Conservation (phyloP, 345 rosid genomes). For the Euphorbia peplus region DNA sequence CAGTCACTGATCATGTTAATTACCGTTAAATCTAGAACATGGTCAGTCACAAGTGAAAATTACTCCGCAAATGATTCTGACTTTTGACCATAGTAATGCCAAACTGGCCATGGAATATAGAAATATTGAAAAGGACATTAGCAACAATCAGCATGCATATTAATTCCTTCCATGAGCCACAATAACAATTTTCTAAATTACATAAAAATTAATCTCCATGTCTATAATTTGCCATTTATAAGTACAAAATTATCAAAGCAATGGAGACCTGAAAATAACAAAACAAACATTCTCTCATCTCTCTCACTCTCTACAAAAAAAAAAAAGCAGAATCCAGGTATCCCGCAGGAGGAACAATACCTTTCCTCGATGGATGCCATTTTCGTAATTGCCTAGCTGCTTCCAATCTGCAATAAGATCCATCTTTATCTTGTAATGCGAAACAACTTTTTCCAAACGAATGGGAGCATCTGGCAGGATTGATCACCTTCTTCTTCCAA, state of each 20-base stretch:
- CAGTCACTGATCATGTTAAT: no score
- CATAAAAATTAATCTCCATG: neutral
- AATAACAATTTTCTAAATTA: neutral
- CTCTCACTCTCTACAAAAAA: no score
- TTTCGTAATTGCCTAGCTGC: neutral
- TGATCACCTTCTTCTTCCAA: neutral
- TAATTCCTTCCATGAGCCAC: neutral
- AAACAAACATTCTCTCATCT: neutral
- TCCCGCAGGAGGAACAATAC: no score
- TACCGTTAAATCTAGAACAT: no score
- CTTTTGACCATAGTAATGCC: no score
- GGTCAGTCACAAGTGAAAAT: no score
- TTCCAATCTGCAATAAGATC: neutral
- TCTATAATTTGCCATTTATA: neutral
- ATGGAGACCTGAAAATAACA: neutral
- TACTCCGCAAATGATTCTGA: no score
- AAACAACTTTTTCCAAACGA: neutral
- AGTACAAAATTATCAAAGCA: slow-evolving; percentile 4
- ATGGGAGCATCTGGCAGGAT: neutral
- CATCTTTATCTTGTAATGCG: neutral
- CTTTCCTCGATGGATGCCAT: no score
- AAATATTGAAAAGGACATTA: no score
- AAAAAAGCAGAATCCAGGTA: neutral
- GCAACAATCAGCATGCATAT: no score
- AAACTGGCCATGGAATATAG: no score